phyloP scores from a whole-genome alignment of 2,329 filamentous ascomycete genomes.

The Xylariaceae sp. region DNA sequence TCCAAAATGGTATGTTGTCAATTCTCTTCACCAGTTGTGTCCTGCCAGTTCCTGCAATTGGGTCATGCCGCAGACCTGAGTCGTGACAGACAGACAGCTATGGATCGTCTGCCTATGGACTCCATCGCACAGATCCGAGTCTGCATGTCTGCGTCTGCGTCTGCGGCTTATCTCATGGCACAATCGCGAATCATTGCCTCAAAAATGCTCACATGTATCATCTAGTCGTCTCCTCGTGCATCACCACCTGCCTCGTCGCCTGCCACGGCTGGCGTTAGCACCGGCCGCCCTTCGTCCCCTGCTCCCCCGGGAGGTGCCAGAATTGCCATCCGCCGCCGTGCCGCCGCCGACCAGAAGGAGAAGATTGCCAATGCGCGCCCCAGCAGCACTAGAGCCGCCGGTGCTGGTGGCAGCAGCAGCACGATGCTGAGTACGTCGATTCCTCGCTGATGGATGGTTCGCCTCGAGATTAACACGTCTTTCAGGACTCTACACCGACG shows the following conservation, averaged over 20 bases:
- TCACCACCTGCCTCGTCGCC: constrained; percentile 54
- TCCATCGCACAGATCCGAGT: too few relatives aligned
- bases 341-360: constrained; percentile 95
- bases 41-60: not conserved
- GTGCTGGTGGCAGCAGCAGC: constrained; percentile 91
- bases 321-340: constrained; percentile 90
- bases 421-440: constrained; percentile 86
- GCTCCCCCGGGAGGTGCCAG: constrained; percentile 89
- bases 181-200: constrained; percentile 2
- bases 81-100: not conserved
- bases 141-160: too few relatives aligned
- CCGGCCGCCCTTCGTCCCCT: constrained; percentile 76
- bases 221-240: constrained; percentile 54
- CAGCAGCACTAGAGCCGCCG: constrained; percentile 85
- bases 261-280: constrained; percentile 61
- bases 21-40: not conserved
- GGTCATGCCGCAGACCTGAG: constrained; percentile 11
- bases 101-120: not conserved
- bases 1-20: constrained; percentile 17
- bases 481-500: constrained; percentile 89
- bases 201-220: not conserved
- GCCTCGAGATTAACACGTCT: constrained; percentile 25
- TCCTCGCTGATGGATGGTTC: constrained; percentile 1
- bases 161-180: too few relatives aligned
- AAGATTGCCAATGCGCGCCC: constrained; percentile 91